Conservation (phyloP, 345 rosid species). For the Salix udensis region DNA sequence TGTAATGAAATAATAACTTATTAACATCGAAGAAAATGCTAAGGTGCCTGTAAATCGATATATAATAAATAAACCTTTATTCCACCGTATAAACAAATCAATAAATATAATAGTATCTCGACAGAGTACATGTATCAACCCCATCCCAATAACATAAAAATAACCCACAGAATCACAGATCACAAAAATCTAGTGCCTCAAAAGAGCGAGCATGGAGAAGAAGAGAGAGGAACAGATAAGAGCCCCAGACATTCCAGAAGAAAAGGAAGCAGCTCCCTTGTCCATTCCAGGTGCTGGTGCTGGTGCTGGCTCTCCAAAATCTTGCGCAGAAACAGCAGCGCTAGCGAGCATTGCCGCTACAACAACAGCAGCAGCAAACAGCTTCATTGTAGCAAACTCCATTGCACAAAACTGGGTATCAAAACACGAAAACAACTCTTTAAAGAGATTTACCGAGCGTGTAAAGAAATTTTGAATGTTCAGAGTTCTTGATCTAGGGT, state of each 20-base stretch:
- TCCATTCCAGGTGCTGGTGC: conserved; percentile 11
- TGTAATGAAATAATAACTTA: neutral
- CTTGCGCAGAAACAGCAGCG: conserved; percentile 4
- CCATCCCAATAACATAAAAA: neutral
- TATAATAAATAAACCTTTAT: neutral
- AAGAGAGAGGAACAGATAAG: conserved; percentile 1
- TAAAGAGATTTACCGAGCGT: neutral
- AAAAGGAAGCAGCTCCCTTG: conserved; percentile 1
- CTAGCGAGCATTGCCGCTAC: neutral
- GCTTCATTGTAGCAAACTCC: conserved; percentile 2
- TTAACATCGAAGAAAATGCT: neutral
- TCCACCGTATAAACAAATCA: neutral
- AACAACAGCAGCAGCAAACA: conserved; percentile 1
- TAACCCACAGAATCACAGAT: neutral
- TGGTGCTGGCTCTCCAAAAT: neutral
- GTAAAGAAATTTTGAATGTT: neutral
- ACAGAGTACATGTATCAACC: neutral
- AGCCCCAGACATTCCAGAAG: neutral
- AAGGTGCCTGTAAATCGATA: neutral
- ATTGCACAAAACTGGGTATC: neutral
- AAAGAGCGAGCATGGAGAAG: neutral
- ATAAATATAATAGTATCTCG: neutral
- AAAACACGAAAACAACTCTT: neutral
- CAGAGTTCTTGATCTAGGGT: neutral
- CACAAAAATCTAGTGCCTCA: neutral